These are phyloP conservation scores for Tuber borchii DNA, from an alignment of 495 filamentous ascomycete genomes.

Conservation along the genomic window DNA sequence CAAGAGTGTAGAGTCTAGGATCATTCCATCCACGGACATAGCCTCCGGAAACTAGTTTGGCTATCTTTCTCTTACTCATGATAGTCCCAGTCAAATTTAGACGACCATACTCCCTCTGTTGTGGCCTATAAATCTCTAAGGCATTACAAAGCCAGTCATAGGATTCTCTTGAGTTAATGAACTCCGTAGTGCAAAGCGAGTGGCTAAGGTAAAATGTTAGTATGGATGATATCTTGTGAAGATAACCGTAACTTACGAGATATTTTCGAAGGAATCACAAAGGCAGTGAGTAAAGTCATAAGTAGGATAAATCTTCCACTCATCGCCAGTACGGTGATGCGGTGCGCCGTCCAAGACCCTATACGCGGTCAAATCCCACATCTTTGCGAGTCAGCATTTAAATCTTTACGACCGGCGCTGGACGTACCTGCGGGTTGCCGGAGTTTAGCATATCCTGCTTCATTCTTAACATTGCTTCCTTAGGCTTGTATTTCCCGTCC, in stretches of 20 bases:
- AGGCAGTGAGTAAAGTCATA: constrained; percentile 89
- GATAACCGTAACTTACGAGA: constrained; percentile 49
- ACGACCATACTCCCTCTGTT: constrained; percentile 79
- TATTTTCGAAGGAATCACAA: constrained; percentile 81
- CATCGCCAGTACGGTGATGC: constrained; percentile 65
- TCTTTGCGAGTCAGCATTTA: constrained; percentile 40
- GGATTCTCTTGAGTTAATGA: constrained; percentile 63
- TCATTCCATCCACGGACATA: constrained; percentile 82
- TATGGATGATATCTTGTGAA: constrained; percentile 3
- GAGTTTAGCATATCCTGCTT: constrained; percentile 61
- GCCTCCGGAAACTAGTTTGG: constrained; percentile 63
- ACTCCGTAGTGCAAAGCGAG: constrained; percentile 83
- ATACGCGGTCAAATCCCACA: constrained; percentile 75
- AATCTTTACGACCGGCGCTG: neutral
- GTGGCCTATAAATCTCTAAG: constrained; percentile 71
- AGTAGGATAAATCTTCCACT: constrained; percentile 82
- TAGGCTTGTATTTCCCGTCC: constrained; percentile 82
- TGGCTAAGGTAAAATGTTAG: constrained; percentile 45
- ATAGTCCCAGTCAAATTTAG: constrained; percentile 75
- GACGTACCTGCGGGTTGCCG: constrained; percentile 57
- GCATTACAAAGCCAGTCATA: constrained; percentile 83
- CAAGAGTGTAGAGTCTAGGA: constrained; percentile 81
- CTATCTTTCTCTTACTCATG: constrained; percentile 75
- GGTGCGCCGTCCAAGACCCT: constrained; percentile 58
- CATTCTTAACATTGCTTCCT: constrained; percentile 85